Conservation (phyloP, 305 asterid genomes). For the Ilex paraguariensis region DNA sequence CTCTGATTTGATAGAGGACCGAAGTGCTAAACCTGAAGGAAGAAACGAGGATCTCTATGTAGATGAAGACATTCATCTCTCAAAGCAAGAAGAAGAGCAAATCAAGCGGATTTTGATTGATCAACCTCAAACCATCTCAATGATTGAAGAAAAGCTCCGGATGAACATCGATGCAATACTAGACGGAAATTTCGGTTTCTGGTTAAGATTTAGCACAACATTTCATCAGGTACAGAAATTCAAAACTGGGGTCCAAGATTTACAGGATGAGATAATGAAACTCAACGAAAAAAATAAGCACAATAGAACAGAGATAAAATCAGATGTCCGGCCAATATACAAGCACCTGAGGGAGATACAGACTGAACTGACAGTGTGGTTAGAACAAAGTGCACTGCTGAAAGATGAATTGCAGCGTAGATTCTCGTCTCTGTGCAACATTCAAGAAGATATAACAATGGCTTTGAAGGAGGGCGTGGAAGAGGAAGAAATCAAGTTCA, state of each 20-base stretch:
- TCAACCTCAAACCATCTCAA: conserved; percentile 30
- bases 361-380: conserved; percentile 35
- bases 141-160: conserved; percentile 57
- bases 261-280: conserved; percentile 43
- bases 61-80: conserved; percentile 10
- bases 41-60: conserved; percentile 12
- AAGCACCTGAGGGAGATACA: conserved; percentile 55
- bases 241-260: conserved; percentile 60
- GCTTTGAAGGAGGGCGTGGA: conserved; percentile 35
- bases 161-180: conserved; percentile 50
- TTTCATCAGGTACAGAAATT: conserved; percentile 78
- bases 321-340: conserved; percentile 45
- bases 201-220: conserved; percentile 80
- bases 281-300: conserved; percentile 29
- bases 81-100: conserved; percentile 25
- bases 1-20: conserved; percentile 8
- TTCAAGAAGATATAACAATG: conserved; percentile 40
- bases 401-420: conserved; percentile 40
- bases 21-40: conserved; percentile 6
- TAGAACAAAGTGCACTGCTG: conserved; percentile 31
- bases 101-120: conserved; percentile 27
- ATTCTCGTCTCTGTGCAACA: conserved; percentile 30
- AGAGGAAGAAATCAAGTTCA: conserved; percentile 31
- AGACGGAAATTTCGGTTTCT: conserved; percentile 74
- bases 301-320: conserved; percentile 14